A percentile compares a stretch with the other conserved stretches of the same genome.
These are phyloP conservation scores for Suillus weaverae DNA, from an alignment of 768 basidiomycete species.

Conservation along the genomic window DNA sequence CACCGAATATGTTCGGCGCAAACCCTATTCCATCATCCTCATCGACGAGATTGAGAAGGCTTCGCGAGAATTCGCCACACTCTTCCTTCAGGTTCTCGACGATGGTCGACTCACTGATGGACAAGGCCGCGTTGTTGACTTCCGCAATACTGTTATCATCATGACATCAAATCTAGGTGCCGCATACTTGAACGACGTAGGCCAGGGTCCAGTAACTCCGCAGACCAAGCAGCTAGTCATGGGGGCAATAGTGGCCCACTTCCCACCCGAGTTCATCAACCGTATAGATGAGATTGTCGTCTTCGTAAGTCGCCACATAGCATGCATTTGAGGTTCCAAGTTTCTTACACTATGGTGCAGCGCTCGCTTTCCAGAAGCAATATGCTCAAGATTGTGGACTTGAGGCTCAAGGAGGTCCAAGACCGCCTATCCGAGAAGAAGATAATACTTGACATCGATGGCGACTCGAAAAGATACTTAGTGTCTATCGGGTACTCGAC, in stretches of 20 bases:
- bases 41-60: slow-evolving; percentile 94
- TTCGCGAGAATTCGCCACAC: slow-evolving; percentile 68
- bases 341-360: slow-evolving; percentile 42
- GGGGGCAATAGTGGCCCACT: slow-evolving; percentile 77
- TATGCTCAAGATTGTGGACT: slow-evolving; percentile 83
- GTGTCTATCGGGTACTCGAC: slow-evolving; percentile 77
- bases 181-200: slow-evolving; percentile 70
- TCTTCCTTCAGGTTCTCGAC: slow-evolving; percentile 84
- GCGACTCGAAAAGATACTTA: slow-evolving; percentile 74
- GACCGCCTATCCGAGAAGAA: slow-evolving; percentile 77
- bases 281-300: slow-evolving; percentile 86
- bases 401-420: slow-evolving; percentile 85
- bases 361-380: slow-evolving; percentile 76
- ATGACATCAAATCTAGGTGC: slow-evolving; percentile 94
- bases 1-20: slow-evolving; percentile 89
- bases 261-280: slow-evolving; percentile 92
- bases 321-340: slow-evolving; percentile 18
- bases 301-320: slow-evolving; percentile 40
- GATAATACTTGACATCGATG: slow-evolving; percentile 76
- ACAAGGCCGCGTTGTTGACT: slow-evolving; percentile 86
- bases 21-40: slow-evolving; percentile 84
- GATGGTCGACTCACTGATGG: slow-evolving; percentile 92
- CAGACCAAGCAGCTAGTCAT: slow-evolving; percentile 69
- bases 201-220: slow-evolving; percentile 64
- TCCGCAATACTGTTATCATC: slow-evolving; percentile 90